Base-by-base conservation (phyloP, 1,139 yeast species). In the Petasospora fabianii region DNA sequence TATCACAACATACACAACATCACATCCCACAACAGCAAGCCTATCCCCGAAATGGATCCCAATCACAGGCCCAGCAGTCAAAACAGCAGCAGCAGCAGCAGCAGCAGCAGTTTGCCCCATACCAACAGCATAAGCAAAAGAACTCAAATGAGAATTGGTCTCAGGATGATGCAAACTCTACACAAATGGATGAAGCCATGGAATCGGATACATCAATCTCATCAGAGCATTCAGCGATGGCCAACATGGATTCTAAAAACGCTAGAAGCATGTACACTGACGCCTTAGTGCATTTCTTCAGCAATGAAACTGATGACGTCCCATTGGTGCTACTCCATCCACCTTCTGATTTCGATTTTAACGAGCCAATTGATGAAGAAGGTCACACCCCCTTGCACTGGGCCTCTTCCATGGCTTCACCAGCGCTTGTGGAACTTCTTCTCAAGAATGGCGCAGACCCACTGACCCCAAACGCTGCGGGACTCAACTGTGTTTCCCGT, bases 331-430 rank as follows among this genome's bases (percentile, higher is more conserved):
- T 90, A 30, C 71, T 77, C 38, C 73, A 78, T 47, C 90, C 95
- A 2, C 96, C 96, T 0, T 66, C 71, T 16, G 87, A 86, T 50
- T 84, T 87, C 53, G 82, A 87, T 53, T 79, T 88, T 47, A 86
- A 90, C 62, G 90, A 79, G 47, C 78, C 90, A 6, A 86, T 92
- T 32, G 98, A 92, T 56, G 95, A 86, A 50, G 97, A 92, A 61
- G 97, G 97, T 1, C 97, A 92, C 54, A 85, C 97, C 0, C 88
- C 97, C 1, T 73, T 92, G 49, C 97, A 92, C 60, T 92, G 98
- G 98, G 96, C 97, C 0, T 79, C 95, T 10, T 88, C 97, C 0
- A 83, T 92, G 70, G 97, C 96, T 8, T 81, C 84, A 50, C 65
- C 79, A 39, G 76, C 76, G 31, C 73, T 90, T 59, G 77, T 88